A percentile compares a stretch with the other conserved stretches of the same genome.
Conservation (phyloP, 1,139 yeast species). For the Debaryomycetaceae sp. region DNA sequence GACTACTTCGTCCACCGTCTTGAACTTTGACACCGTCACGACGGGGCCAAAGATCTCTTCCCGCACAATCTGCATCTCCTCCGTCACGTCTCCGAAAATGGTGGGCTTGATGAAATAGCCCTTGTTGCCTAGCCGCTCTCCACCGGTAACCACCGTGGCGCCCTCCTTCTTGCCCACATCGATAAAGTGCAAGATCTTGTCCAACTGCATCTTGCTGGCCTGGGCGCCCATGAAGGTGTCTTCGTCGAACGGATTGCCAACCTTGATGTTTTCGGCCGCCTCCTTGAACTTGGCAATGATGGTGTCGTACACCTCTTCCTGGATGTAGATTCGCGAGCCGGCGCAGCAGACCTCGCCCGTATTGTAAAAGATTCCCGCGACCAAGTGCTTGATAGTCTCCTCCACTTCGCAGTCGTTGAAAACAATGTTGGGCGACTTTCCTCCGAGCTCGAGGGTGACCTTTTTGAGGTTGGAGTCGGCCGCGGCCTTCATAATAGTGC, state of each 20-base stretch:
- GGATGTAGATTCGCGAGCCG: slow-evolving; percentile 72
- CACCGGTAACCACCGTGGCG: slow-evolving; percentile 68
- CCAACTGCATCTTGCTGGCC: slow-evolving; percentile 63
- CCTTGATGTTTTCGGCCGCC: slow-evolving; percentile 44
- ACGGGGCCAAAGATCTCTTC: slow-evolving; percentile 90
- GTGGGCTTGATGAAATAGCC: slow-evolving; percentile 80
- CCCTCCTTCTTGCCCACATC: slow-evolving; percentile 68
- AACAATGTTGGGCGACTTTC: slow-evolving; percentile 22
- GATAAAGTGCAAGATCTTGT: slow-evolving; percentile 65
- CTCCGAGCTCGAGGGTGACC: slow-evolving; percentile 25
- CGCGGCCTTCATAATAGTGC: slow-evolving; percentile 20
- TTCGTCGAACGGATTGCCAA: slow-evolving; percentile 72
- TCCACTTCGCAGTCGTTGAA: slow-evolving; percentile 20
- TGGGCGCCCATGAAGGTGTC: slow-evolving; percentile 78
- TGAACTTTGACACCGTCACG: slow-evolving; percentile 63
- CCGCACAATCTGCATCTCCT: slow-evolving; percentile 55
- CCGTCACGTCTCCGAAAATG: slow-evolving; percentile 59
- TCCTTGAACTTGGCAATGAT: slow-evolving; percentile 48
- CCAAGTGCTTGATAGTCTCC: slow-evolving; percentile 46
- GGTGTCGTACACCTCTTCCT: slow-evolving; percentile 64
- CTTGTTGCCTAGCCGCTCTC: slow-evolving; percentile 53
- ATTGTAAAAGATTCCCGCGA: slow-evolving; percentile 62
- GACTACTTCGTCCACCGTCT: slow-evolving; percentile 60
- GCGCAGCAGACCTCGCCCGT: slow-evolving; percentile 88
- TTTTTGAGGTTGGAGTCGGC: slow-evolving; percentile 22